Percentiles rank a stretch among this genome's conserved stretches.
These are phyloP conservation scores for Ogataea neopini DNA, from an alignment of 805 yeast genomes.

Conservation along the genomic window DNA sequence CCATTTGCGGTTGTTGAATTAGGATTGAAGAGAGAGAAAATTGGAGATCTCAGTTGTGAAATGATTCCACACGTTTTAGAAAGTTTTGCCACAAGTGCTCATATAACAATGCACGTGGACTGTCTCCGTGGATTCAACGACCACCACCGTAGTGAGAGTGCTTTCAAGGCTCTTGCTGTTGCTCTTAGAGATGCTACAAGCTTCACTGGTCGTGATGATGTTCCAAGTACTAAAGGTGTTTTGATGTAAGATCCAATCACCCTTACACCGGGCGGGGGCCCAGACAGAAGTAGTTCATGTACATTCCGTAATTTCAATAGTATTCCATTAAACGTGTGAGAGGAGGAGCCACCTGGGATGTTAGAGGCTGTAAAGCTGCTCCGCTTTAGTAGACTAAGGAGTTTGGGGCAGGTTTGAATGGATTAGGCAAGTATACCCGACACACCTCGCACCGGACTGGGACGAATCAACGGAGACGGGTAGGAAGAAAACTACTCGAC, in stretches of 20 bases:
- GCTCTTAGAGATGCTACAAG: conserved; percentile 87
- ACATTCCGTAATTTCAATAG: neutral
- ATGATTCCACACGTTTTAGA: conserved; percentile 98
- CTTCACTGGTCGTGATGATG: conserved; percentile 82
- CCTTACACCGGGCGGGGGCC: too few species aligned
- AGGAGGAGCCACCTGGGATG: too few species aligned
- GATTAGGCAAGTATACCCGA: neutral
- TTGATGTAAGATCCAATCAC: conserved; percentile 56
- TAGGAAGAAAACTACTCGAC: too few species aligned
- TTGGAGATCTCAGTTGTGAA: conserved; percentile 90
- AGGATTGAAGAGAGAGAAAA: conserved; percentile 87
- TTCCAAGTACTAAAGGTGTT: conserved; percentile 97
- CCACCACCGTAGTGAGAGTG: conserved; percentile 94
- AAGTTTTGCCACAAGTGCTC: conserved; percentile 91
- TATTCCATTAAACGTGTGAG: neutral
- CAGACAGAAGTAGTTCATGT: too few species aligned
- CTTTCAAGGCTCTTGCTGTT: conserved; percentile 93
- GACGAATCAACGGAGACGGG: too few species aligned
- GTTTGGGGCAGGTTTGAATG: neutral
- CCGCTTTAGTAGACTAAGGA: too few species aligned
- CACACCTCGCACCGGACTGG: neutral
- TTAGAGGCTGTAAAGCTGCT: too few species aligned
- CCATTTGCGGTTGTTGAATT: conserved; percentile 90
- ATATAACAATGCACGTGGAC: conserved; percentile 90
- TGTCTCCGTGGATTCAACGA: conserved; percentile 92